Percentiles rank a stretch among this genome's conserved stretches.
These are phyloP conservation scores for Candida michaelii DNA, from an alignment of 805 yeast genomes.

Conservation along the genomic window DNA sequence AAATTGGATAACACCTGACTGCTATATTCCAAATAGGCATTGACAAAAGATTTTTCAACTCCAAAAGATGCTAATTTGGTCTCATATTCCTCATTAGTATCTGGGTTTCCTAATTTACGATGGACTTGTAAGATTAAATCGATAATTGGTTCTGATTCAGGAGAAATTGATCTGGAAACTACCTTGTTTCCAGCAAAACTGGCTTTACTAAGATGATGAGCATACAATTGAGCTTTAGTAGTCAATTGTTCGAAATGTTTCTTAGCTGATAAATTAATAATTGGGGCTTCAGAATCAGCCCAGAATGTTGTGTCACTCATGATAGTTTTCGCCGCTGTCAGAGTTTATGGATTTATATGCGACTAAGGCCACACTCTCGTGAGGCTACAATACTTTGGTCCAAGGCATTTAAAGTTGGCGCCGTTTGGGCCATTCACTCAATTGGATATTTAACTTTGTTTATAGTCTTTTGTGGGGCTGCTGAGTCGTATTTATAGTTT, in stretches of 20 bases:
- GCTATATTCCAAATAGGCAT: slow-evolving; percentile 64
- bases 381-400: neutral
- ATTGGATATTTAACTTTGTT: too few species aligned
- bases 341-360: too few species aligned
- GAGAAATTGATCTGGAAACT: slow-evolving; percentile 77
- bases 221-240: slow-evolving; percentile 60
- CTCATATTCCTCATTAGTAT: slow-evolving; percentile 31
- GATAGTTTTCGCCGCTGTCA: neutral
- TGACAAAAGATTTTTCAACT: slow-evolving; percentile 20
- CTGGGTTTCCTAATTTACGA: slow-evolving; percentile 45
- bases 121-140: slow-evolving; percentile 68
- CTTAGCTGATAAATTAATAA: slow-evolving; percentile 56
- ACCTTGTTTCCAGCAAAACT: slow-evolving; percentile 82
- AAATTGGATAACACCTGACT: slow-evolving; percentile 73
- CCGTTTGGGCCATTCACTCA: too few species aligned
- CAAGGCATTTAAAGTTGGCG: too few species aligned
- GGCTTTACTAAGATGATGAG: slow-evolving; percentile 81
- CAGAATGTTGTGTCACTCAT: slow-evolving; percentile 13
- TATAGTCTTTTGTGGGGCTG: too few species aligned
- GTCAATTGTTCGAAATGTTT: slow-evolving; percentile 67
- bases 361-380: slow-evolving; percentile 1
- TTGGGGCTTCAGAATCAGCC: slow-evolving; percentile 46
- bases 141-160: slow-evolving; percentile 73
- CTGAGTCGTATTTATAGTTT: too few species aligned
- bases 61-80: slow-evolving; percentile 27